Conservation (phyloP, 202 grass and related monocot genomes). For the Brachypodium distachyon region DNA sequence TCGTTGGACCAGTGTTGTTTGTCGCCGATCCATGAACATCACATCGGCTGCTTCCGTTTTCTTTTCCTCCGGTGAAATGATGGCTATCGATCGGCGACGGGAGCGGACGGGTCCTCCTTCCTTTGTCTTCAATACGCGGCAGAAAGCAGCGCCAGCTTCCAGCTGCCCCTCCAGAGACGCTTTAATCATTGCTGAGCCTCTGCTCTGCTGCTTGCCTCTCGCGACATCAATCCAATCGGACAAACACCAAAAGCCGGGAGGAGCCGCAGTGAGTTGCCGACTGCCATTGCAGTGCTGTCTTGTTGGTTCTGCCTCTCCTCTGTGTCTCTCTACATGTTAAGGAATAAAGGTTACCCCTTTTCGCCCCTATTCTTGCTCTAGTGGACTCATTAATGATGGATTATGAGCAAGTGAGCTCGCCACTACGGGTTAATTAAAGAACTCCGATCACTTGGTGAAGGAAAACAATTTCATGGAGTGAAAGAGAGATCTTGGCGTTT, state of each 20-base stretch:
- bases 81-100: not conserved
- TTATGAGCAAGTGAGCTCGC: constrained; percentile 19
- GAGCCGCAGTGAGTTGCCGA: not conserved
- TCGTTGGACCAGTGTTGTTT: not conserved
- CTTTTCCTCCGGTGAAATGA: constrained; percentile 17
- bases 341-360: constrained; percentile 34
- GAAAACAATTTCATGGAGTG: not conserved
- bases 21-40: constrained; percentile 16
- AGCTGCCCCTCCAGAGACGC: constrained; percentile 48
- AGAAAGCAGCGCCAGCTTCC: constrained; percentile 34
- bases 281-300: not conserved
- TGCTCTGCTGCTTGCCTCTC: constrained; percentile 28
- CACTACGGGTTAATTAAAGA: constrained; percentile 42
- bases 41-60: constrained; percentile 3
- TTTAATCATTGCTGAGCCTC: constrained; percentile 69
- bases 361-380: constrained; percentile 25
- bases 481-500: not conserved
- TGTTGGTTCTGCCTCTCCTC: not conserved
- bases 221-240: constrained; percentile 37
- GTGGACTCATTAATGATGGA: constrained; percentile 49
- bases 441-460: not conserved
- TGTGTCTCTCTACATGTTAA: not conserved
- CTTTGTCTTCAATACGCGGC: constrained; percentile 16
- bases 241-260: constrained; percentile 30
- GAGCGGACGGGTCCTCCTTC: not conserved